Conservation (phyloP, 352 stramenopile species). For the Globisporangium heterothallicum region DNA sequence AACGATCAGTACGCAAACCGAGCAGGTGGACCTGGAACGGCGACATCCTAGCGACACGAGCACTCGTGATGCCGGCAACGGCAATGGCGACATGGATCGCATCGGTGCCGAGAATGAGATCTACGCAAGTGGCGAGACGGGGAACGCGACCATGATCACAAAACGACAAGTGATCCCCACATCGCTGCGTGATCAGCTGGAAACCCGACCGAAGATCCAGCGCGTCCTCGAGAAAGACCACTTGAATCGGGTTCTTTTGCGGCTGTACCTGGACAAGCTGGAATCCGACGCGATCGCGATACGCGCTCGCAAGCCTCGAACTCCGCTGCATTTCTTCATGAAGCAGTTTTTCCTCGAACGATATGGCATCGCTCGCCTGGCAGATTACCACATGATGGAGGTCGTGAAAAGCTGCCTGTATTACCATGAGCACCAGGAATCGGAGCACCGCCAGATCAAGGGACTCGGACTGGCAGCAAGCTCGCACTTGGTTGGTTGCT, state of each 20-base stretch:
- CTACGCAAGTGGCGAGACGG: slow-evolving; percentile 14
- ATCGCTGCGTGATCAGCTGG: slow-evolving; percentile 45
- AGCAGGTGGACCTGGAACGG: slow-evolving; percentile 12
- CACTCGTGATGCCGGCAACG: slow-evolving; percentile 13
- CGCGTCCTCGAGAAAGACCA: slow-evolving; percentile 48
- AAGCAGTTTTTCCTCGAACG: slow-evolving; percentile 49
- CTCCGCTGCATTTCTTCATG: slow-evolving; percentile 41
- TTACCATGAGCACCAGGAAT: slow-evolving; percentile 41
- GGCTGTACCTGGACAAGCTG: slow-evolving; percentile 50
- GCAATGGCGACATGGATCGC: slow-evolving; percentile 8
- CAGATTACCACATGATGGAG: slow-evolving; percentile 70
- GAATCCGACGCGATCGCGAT: slow-evolving; percentile 32
- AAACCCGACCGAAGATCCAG: slow-evolving; percentile 39
- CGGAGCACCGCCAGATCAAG: slow-evolving; percentile 15
- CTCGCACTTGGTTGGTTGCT: slow-evolving; percentile 1
- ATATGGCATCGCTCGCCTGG: slow-evolving; percentile 52
- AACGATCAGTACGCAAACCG: slow-evolving; percentile 37
- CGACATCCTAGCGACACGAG: slow-evolving; percentile 14
- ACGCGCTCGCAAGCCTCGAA: slow-evolving; percentile 19
- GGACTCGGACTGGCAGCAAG: slow-evolving; percentile 11
- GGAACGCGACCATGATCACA: slow-evolving; percentile 25
- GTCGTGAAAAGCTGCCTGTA: slow-evolving; percentile 55
- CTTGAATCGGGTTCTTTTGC: slow-evolving; percentile 36
- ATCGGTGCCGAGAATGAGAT: neutral
- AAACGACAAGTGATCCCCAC: slow-evolving; percentile 40